Evolutionary conservation across 2,329 filamentous ascomycete genomes (phyloP).

Genomic region (Phyllosticta capitalensis): DNA sequence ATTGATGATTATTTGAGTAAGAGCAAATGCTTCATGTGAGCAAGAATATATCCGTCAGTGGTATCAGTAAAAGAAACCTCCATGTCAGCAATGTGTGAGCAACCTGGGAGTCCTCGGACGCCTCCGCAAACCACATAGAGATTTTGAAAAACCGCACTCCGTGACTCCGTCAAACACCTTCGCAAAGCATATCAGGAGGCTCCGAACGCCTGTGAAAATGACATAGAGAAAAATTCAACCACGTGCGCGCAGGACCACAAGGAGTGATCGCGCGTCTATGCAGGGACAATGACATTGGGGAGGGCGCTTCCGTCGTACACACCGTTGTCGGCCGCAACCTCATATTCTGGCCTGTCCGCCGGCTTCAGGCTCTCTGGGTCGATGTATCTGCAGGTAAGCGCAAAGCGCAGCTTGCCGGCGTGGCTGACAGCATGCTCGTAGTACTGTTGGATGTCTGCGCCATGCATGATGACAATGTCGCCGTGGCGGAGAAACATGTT

Average conservation of each 20-base stretch:
- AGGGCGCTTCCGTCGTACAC: constrained; percentile 26
- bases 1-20: background rate
- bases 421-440: constrained; percentile 52
- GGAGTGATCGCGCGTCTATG: background rate
- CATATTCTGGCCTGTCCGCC: constrained; percentile 30
- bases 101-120: too few relatives aligned
- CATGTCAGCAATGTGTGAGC: background rate
- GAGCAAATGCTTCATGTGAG: background rate
- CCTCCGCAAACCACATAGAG: too few relatives aligned
- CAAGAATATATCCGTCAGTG: background rate
- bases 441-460: constrained; percentile 46
- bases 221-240: background rate
- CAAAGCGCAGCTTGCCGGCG: constrained; percentile 44
- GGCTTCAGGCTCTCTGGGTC: constrained; percentile 34
- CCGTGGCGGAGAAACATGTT: constrained; percentile 48
- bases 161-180: too few relatives aligned
- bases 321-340: constrained; percentile 25
- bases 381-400: constrained; percentile 47
- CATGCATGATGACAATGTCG: constrained; percentile 57
- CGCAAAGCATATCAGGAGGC: too few relatives aligned
- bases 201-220: background rate
- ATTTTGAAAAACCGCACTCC: too few relatives aligned
- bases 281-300: background rate
- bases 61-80: background rate
- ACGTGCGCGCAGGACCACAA: background rate